Percentiles rank a stretch among this genome's conserved stretches.
Conservation (phyloP, 2,329 filamentous ascomycete genomes). For the Claviceps citrina region DNA sequence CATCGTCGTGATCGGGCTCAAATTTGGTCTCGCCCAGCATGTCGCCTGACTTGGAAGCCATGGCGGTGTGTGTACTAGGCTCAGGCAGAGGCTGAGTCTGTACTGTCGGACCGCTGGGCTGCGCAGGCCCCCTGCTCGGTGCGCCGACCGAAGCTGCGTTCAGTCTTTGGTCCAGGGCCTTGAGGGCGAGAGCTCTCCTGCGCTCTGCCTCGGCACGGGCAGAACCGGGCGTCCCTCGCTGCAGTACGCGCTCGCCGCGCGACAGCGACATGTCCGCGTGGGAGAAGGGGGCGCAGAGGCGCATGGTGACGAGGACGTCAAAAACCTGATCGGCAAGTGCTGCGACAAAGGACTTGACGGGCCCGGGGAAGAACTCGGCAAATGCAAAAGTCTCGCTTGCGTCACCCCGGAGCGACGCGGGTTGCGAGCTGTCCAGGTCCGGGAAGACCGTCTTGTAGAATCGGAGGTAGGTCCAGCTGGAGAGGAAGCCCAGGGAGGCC, state of each 20-base stretch:
- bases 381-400: constrained; percentile 94
- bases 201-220: constrained; percentile 86
- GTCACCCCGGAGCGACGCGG: constrained; percentile 60
- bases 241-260: constrained; percentile 43
- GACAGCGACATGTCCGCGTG: constrained; percentile 63
- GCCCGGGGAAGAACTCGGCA: constrained; percentile 84
- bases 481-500: constrained; percentile 65
- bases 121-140: constrained; percentile 12
- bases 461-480: constrained; percentile 87
- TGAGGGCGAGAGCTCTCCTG: constrained; percentile 73
- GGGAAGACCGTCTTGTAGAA: constrained; percentile 75
- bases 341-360: constrained; percentile 62
- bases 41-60: constrained; percentile 36
- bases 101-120: constrained; percentile 37
- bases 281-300: constrained; percentile 73
- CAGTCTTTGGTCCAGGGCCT: constrained; percentile 80
- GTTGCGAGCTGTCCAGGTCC: constrained; percentile 48
- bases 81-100: constrained; percentile 41
- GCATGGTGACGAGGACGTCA: constrained; percentile 55
- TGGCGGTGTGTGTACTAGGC: constrained; percentile 39
- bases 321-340: constrained; percentile 62
- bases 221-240: constrained; percentile 43
- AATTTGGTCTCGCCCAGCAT: constrained; percentile 58
- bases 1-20: constrained; percentile 42
- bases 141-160: constrained; percentile 59